phyloP scores from a whole-genome alignment of 2,329 filamentous ascomycete genomes.

The Fusarium xylarioides region DNA sequence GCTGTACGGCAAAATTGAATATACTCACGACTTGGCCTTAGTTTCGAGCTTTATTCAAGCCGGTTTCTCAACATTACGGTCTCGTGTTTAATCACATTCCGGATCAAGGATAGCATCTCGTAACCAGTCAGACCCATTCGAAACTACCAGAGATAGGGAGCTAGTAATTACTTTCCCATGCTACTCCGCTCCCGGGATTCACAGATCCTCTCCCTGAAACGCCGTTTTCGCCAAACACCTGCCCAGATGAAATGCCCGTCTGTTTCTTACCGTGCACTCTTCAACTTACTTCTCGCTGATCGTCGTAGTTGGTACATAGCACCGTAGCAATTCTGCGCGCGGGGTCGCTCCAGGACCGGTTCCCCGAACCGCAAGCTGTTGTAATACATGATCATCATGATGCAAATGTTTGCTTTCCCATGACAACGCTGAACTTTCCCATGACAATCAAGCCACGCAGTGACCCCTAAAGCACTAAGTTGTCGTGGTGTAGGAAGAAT shows the following conservation, averaged over 20 bases:
- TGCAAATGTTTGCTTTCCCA: slow-evolving; percentile 30
- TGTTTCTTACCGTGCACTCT: not conserved
- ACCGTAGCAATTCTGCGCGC: not conserved
- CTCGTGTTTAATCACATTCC: slow-evolving; percentile 6
- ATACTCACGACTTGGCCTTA: not conserved
- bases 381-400: slow-evolving; percentile 20
- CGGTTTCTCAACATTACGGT: slow-evolving; percentile 10
- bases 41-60: slow-evolving; percentile 2
- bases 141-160: slow-evolving; percentile 4
- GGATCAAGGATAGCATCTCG: not conserved
- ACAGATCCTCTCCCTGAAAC: slow-evolving; percentile 27
- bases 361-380: slow-evolving; percentile 3
- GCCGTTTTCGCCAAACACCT: slow-evolving; percentile 37
- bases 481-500: not conserved
- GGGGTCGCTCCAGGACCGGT: not conserved
- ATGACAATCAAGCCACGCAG: slow-evolving; percentile 3
- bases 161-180: slow-evolving; percentile 6
- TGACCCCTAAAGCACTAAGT: not conserved
- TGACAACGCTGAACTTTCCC: slow-evolving; percentile 23
- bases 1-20: not conserved
- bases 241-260: not conserved
- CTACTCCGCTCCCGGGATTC: slow-evolving; percentile 3
- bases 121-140: slow-evolving; percentile 1
- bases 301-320: slow-evolving; percentile 1
- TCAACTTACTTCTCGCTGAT: not conserved